Conservation (phyloP, 768 basidiomycete species). For the Rhizopogon rudus region DNA sequence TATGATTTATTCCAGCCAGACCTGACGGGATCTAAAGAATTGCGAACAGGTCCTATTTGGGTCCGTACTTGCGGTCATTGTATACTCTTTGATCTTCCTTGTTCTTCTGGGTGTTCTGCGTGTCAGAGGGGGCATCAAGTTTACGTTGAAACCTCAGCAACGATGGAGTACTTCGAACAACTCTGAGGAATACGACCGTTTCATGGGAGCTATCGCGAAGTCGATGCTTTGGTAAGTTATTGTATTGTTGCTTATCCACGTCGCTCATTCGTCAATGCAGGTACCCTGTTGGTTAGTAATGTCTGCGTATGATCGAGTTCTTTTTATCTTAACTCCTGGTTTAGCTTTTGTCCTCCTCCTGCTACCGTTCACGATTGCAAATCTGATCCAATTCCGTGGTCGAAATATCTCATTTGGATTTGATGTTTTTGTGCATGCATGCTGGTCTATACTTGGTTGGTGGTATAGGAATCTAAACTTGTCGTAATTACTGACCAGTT, state of each 20-base stretch:
- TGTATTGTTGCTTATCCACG: neutral
- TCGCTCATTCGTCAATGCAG: conserved; percentile 25
- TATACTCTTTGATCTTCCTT: conserved; percentile 61
- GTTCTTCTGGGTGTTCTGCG: conserved; percentile 53
- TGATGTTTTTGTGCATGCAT: conserved; percentile 45
- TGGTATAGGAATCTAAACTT: neutral
- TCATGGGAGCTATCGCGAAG: conserved; percentile 55
- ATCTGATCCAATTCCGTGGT: conserved; percentile 44
- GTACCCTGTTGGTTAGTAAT: conserved; percentile 52
- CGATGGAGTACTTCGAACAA: conserved; percentile 34
- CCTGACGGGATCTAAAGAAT: neutral
- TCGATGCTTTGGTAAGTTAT: conserved; percentile 65
- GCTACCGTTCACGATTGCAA: conserved; percentile 53
- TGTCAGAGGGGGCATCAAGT: conserved; percentile 45
- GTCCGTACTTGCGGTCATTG: conserved; percentile 46
- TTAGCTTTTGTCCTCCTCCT: conserved; percentile 57
- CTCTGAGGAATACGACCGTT: conserved; percentile 50
- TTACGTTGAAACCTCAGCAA: conserved; percentile 43
- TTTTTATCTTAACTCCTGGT: conserved; percentile 1
- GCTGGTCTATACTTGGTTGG: conserved; percentile 53
- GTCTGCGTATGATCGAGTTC: neutral
- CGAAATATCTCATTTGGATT: conserved; percentile 40
- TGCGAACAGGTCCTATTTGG: conserved; percentile 49
- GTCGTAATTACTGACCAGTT: neutral
- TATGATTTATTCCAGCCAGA: conserved; percentile 25